Evolutionary conservation across 2,329 filamentous ascomycete species (phyloP).

Genomic region (Cladosporium velox): DNA sequence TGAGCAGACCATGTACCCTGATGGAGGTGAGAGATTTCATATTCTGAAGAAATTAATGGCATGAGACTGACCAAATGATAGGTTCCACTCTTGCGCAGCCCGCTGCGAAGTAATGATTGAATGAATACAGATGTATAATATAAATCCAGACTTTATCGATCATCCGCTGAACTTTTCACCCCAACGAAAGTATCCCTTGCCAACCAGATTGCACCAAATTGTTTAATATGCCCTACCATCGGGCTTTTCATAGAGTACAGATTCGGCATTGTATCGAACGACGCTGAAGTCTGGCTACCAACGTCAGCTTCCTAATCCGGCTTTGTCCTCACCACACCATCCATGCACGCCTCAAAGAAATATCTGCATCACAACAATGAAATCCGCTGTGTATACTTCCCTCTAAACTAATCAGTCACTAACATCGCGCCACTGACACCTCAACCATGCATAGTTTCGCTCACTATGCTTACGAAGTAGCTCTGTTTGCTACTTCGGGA

Average conservation of each 20-base stretch:
- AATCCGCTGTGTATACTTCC: background rate
- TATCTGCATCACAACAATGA: background rate
- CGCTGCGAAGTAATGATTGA: conserved; percentile 7
- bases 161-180: background rate
- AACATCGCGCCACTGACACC: background rate
- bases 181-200: background rate
- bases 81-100: conserved; percentile 23
- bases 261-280: background rate
- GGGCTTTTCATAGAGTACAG: background rate
- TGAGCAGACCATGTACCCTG: conserved; percentile 55
- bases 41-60: too few species aligned
- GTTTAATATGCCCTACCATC: background rate
- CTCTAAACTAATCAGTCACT: background rate
- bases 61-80: background rate
- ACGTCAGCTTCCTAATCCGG: background rate
- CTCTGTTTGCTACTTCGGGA: background rate
- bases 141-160: background rate
- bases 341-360: background rate
- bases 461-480: background rate
- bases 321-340: background rate
- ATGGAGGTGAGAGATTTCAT: conserved; percentile 39
- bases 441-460: background rate
- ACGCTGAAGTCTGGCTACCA: background rate
- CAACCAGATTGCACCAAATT: background rate
- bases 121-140: background rate